These are phyloP conservation scores for Exophiala mesophila DNA, from an alignment of 2,329 filamentous ascomycete genomes.

Conservation along the genomic window DNA sequence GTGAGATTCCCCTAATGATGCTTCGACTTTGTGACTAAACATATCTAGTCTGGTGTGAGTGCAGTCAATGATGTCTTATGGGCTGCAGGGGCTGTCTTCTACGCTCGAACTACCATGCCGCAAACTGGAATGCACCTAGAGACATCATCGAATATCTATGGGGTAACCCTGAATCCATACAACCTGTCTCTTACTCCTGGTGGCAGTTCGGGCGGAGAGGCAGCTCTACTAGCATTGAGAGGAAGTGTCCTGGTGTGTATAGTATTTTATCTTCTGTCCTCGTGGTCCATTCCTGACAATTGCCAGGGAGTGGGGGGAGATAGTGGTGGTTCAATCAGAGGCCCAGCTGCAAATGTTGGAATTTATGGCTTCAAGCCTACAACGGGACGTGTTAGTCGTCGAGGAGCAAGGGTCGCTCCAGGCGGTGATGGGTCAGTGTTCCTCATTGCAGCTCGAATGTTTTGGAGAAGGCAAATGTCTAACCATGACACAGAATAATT, in stretches of 20 bases:
- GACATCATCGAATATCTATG: slow-evolving; percentile 30
- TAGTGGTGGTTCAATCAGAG: slow-evolving; percentile 41
- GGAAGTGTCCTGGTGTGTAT: too few species aligned
- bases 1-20: too few species aligned
- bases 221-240: slow-evolving; percentile 48
- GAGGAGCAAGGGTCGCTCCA: too few species aligned
- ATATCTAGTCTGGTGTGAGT: too few species aligned
- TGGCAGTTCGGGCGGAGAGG: slow-evolving; percentile 54
- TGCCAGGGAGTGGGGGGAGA: slow-evolving; percentile 51
- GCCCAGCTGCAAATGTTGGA: slow-evolving; percentile 37
- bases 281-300: too few species aligned
- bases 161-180: slow-evolving; percentile 48
- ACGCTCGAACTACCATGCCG: slow-evolving; percentile 29
- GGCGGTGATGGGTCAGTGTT: too few species aligned
- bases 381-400: too few species aligned
- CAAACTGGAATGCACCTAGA: slow-evolving; percentile 30
- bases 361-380: slow-evolving; percentile 40
- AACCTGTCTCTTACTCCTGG: slow-evolving; percentile 49
- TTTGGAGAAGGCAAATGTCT: too few species aligned
- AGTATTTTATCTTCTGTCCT: too few species aligned
- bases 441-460: too few species aligned
- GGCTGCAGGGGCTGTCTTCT: slow-evolving; percentile 30
- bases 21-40: too few species aligned
- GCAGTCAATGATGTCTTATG: slow-evolving; percentile 29
- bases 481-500: slow-evolving; percentile 38